Base-by-base conservation (phyloP, 495 filamentous ascomycete genomes). In the Aspergillus avenaceus region DNA sequence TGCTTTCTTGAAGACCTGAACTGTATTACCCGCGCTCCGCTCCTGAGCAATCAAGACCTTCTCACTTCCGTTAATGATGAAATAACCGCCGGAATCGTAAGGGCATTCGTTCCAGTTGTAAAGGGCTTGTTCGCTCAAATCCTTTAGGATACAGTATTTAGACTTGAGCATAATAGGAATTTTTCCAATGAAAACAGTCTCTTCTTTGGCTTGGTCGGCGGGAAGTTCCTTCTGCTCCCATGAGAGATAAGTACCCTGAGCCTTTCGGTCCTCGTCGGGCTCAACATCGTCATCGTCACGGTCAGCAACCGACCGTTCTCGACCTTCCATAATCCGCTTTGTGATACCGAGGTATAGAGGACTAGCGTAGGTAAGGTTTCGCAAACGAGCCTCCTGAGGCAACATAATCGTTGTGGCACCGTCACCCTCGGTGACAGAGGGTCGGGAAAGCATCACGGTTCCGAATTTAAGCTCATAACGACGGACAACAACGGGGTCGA, bases 21-120 rank as follows among this genome's bases (percentile, higher is more conserved):
- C 91, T 36, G 97, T 97, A 59, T 97, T 99, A 59, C 91, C 95
- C 14, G 95, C 95, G 57, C 89, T 95, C 22, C 93, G 85, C 67
- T 99, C 93, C 66, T 99, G 93, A 1, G 95, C 95, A 52, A 99
- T 97, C 52, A 99, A 67, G 18, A 99, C 93, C 78, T 99, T 99
- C 66, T 99, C 93, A 64, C 88, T 93, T n/a, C 93, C 93, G 70
- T 97, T 99, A 72, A 99, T 97, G 52, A 99, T 86, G 66, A 99
- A 99, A 58, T 99, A 99, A 49, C 93, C 93, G 41, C 93, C 93
- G 55, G 93, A 92, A 61, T 99, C 93, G 66, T 95, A 97, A 0
- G 95, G 93, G 49, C 93, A 99, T 69, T 99, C 93, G 61, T 92
- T 92, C 68, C 88, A 84, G 9, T 83, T 74, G 60, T 92, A 96